Evolutionary conservation across 331 rosid species (phyloP).

Genomic region (Telfairia occidentalis): DNA sequence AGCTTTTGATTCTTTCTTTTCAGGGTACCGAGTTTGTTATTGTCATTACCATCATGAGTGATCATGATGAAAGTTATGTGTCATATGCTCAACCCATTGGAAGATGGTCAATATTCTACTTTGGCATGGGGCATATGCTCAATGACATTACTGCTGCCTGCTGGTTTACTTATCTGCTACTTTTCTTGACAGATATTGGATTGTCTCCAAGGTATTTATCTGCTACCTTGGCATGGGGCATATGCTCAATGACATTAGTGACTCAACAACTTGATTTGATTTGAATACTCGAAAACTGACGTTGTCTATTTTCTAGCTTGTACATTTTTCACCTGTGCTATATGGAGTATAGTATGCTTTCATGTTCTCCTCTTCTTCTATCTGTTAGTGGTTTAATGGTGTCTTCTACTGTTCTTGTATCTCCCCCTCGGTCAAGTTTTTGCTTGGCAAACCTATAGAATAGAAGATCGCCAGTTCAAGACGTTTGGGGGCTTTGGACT

Average conservation of each 20-base stretch:
- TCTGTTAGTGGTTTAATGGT: background rate
- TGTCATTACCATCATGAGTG: constrained; percentile 29
- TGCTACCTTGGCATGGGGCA: no score
- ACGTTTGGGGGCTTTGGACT: background rate
- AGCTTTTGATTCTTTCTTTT: constrained; percentile 13
- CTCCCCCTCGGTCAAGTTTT: background rate
- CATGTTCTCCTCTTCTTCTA: background rate
- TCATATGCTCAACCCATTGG: constrained; percentile 44
- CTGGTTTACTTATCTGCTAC: constrained; percentile 86
- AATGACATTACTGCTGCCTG: constrained; percentile 94
- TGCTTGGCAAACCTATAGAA: background rate
- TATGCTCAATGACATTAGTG: no score
- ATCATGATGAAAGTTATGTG: constrained; percentile 34
- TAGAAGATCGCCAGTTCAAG: background rate
- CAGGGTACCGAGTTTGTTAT: constrained; percentile 28
- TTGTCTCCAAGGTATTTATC: constrained; percentile 57
- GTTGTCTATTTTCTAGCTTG: background rate
- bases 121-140: constrained; percentile 96
- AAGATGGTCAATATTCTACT: constrained; percentile 56
- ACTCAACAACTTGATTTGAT: background rate
- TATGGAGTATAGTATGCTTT: background rate
- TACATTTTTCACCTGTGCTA: background rate
- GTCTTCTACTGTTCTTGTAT: background rate
- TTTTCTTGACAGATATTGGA: constrained; percentile 89
- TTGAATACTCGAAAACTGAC: background rate